These are phyloP conservation scores for Colletotrichum sublineola DNA, from an alignment of 2,329 filamentous ascomycete species.

Conservation along the genomic window DNA sequence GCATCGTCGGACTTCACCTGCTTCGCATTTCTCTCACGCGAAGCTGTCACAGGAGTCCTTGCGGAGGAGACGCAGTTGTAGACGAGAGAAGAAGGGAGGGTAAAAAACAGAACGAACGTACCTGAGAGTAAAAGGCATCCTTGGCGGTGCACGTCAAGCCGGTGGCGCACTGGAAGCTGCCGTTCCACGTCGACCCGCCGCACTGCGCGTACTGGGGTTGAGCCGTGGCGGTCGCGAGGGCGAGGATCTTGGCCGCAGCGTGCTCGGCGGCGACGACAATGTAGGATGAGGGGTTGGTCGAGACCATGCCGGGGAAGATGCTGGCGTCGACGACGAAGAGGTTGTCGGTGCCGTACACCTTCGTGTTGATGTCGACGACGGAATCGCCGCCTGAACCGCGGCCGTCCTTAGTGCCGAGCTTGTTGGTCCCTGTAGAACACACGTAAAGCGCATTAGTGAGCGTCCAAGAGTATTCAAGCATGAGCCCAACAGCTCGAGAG, in stretches of 20 bases:
- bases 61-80: too few relatives aligned
- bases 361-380: constrained; percentile 74
- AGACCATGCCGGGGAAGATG: constrained; percentile 77
- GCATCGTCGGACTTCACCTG: neutral
- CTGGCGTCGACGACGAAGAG: constrained; percentile 77
- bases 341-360: constrained; percentile 77
- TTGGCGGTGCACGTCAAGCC: constrained; percentile 41
- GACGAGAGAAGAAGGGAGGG: neutral
- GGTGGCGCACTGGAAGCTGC: constrained; percentile 44
- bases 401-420: constrained; percentile 70
- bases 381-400: constrained; percentile 64
- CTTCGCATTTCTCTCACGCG: neutral
- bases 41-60: neutral
- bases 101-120: neutral
- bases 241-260: constrained; percentile 56
- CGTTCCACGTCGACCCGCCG: constrained; percentile 45
- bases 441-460: neutral
- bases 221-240: constrained; percentile 31
- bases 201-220: constrained; percentile 43
- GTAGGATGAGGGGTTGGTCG: constrained; percentile 75
- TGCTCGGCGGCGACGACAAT: constrained; percentile 75
- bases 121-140: constrained; percentile 44
- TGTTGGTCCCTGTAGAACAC: constrained; percentile 58
- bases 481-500: too few relatives aligned
- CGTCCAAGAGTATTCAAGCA: neutral